These are phyloP conservation scores for Nakazawaea populi DNA, from an alignment of 805 yeast genomes.

Conservation along the genomic window DNA sequence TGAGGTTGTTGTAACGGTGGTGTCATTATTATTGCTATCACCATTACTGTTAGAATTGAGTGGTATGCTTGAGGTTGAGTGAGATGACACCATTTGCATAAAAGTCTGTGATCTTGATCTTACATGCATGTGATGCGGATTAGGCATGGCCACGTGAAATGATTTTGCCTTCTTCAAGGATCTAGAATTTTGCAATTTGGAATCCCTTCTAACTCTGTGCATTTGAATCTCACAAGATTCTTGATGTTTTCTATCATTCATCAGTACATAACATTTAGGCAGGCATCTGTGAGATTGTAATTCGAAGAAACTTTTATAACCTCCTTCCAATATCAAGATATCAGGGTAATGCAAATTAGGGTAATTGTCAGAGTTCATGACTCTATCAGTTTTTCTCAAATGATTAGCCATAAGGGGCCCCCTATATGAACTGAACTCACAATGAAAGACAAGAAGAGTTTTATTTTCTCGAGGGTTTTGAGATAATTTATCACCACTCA, in stretches of 20 bases:
- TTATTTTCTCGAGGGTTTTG: conserved; percentile 18
- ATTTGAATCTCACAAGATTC: conserved; percentile 37
- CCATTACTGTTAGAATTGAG: neutral
- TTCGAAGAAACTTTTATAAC: conserved; percentile 76
- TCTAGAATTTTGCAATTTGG: conserved; percentile 14
- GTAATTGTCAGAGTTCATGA: conserved; percentile 63
- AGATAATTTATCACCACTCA: conserved; percentile 16
- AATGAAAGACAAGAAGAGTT: conserved; percentile 75
- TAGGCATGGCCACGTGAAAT: conserved; percentile 17
- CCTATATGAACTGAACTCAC: conserved; percentile 88
- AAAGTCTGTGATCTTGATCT: conserved; percentile 10
- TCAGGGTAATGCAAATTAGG: conserved; percentile 87
- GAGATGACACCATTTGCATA: neutral
- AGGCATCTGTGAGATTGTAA: conserved; percentile 51
- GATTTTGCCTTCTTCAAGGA: conserved; percentile 31
- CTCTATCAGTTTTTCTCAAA: conserved; percentile 78
- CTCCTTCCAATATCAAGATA: conserved; percentile 83
- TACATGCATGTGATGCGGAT: neutral
- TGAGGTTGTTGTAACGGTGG: neutral
- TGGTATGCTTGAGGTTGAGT: neutral
- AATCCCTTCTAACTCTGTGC: conserved; percentile 30
- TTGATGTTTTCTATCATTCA: conserved; percentile 62
- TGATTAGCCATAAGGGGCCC: conserved; percentile 94
- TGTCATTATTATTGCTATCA: neutral
- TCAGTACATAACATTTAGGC: conserved; percentile 79